These are phyloP conservation scores for Colletotrichum costaricense DNA, from an alignment of 2,329 filamentous ascomycete genomes.

Conservation along the genomic window DNA sequence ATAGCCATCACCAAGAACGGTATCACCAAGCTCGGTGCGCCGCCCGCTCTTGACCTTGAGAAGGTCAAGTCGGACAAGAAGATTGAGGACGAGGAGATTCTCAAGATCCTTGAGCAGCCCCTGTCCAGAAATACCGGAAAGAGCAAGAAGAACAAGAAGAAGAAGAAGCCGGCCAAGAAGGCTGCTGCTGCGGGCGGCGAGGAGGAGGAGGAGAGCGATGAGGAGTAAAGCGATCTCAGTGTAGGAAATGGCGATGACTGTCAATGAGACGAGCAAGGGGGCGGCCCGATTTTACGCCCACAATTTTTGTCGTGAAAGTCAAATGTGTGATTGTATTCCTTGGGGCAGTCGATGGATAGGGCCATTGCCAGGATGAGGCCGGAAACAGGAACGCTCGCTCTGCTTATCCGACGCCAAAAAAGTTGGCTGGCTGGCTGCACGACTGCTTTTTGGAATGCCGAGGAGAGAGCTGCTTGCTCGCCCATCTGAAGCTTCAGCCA, in stretches of 20 bases:
- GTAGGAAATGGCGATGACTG: constrained; percentile 20
- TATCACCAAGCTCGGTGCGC: constrained; percentile 84
- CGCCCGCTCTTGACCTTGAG: constrained; percentile 79
- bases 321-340: constrained; percentile 30
- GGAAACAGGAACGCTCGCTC: constrained; percentile 35
- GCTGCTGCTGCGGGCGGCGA: constrained; percentile 45
- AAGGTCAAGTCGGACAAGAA: constrained; percentile 97
- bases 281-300: constrained; percentile 25
- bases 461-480: constrained; percentile 7
- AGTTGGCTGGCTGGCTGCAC: constrained; percentile 14
- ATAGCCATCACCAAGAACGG: constrained; percentile 98
- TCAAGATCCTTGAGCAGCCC: constrained; percentile 93
- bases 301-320: constrained; percentile 32
- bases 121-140: constrained; percentile 88
- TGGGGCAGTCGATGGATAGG: constrained; percentile 24
- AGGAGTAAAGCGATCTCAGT: constrained; percentile 42
- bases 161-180: constrained; percentile 69
- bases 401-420: constrained; percentile 40
- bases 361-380: constrained; percentile 22
- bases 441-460: constrained; percentile 11
- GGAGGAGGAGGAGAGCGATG: constrained; percentile 47
- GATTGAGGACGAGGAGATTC: constrained; percentile 94
- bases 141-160: constrained; percentile 91
- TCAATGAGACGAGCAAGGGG: constrained; percentile 30
- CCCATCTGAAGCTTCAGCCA: constrained; percentile 13